A percentile compares a stretch with the other conserved stretches of the same genome.
These are phyloP conservation scores for Nitzschia putrida DNA, from an alignment of 108 stramenopile species.

Conservation along the genomic window DNA sequence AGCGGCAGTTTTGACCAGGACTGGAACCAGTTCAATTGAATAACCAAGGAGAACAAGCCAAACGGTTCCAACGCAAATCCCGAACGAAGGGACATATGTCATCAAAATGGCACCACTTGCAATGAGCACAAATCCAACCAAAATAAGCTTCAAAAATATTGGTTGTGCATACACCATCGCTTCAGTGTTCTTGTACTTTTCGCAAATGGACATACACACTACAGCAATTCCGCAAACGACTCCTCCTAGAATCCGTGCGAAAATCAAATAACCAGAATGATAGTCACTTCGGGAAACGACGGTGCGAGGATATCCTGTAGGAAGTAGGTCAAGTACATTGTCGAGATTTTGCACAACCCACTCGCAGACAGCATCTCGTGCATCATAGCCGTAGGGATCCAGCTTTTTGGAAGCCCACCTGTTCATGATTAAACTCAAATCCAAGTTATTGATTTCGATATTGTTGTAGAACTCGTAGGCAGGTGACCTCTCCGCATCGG, in stretches of 20 bases:
- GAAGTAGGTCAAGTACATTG: slow-evolving; percentile 18
- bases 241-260: slow-evolving; percentile 3
- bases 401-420: background rate
- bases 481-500: slow-evolving; percentile 21
- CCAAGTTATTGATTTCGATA: slow-evolving; percentile 13
- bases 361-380: slow-evolving; percentile 39
- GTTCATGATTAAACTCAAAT: slow-evolving; percentile 7
- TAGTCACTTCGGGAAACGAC: background rate
- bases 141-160: slow-evolving; percentile 31
- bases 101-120: slow-evolving; percentile 29
- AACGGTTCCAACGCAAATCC: slow-evolving; percentile 18
- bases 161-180: slow-evolving; percentile 44
- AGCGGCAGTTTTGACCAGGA: slow-evolving; percentile 47
- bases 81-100: slow-evolving; percentile 7
- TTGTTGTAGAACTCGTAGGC: slow-evolving; percentile 24
- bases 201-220: slow-evolving; percentile 2
- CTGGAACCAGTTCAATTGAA: slow-evolving; percentile 43
- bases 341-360: slow-evolving; percentile 40
- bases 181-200: slow-evolving; percentile 18
- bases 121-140: slow-evolving; percentile 37
- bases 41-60: slow-evolving; percentile 52
- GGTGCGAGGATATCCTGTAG: slow-evolving; percentile 26
- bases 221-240: slow-evolving; percentile 13
- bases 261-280: background rate
- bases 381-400: slow-evolving; percentile 28